Evolutionary conservation across 176 grass and related monocot genomes (phyloP).

Genomic region (Cenchrus americanus): DNA sequence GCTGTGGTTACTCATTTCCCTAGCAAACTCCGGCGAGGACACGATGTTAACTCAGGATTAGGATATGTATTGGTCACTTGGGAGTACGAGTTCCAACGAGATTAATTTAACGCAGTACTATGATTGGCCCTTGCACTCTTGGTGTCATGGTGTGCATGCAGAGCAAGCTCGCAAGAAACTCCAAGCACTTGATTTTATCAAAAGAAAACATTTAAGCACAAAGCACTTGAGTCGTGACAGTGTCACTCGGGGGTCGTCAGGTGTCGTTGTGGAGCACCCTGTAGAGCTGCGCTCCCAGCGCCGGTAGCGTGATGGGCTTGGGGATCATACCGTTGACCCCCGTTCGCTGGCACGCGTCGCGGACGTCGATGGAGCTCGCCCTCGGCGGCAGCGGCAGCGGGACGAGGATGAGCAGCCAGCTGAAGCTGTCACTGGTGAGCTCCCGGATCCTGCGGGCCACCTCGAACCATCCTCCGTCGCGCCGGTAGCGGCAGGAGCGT

Average conservation of each 20-base stretch:
- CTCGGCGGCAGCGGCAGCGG: background rate
- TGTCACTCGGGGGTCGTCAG: background rate
- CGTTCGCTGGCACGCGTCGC: slow-evolving; percentile 17
- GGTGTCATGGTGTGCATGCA: background rate
- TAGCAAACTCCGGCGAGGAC: no score
- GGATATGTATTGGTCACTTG: no score
- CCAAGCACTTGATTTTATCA: no score
- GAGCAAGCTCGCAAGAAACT: background rate
- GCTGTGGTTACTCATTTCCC: no score
- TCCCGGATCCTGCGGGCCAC: slow-evolving; percentile 34
- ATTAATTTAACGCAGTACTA: no score
- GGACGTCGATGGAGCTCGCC: background rate
- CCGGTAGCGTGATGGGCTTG: slow-evolving; percentile 31
- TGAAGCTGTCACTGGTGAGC: slow-evolving; percentile 15
- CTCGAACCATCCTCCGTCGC: background rate
- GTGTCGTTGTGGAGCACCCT: background rate
- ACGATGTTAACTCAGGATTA: no score
- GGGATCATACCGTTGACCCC: slow-evolving; percentile 28
- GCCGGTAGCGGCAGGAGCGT: background rate
- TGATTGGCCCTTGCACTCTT: no score
- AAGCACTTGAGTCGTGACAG: background rate
- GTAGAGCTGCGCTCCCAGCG: slow-evolving; percentile 15
- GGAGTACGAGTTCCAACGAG: no score
- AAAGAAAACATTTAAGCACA: background rate
- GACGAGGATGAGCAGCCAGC: slow-evolving; percentile 29